Conservation (phyloP, 164 flowering plant species). For the Stephania japonica region DNA sequence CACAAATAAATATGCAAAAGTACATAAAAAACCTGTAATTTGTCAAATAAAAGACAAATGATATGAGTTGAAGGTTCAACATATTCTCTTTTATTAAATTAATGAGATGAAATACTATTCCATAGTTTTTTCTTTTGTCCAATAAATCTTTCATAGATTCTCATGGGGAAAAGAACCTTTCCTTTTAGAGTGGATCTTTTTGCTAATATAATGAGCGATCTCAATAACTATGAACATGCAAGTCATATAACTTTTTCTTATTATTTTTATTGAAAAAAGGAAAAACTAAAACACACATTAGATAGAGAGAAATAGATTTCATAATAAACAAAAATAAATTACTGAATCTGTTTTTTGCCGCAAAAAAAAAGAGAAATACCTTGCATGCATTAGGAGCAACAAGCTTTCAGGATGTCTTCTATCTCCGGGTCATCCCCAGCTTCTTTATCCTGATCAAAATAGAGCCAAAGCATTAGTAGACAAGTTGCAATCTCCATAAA, state of each 20-base stretch:
- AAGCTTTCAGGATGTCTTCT: constrained; percentile 65
- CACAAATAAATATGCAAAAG: no score
- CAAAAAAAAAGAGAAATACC: neutral
- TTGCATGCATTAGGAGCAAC: constrained; percentile 33
- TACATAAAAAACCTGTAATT: neutral
- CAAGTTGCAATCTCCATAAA: neutral
- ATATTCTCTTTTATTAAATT: neutral
- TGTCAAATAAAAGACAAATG: neutral
- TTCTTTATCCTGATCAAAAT: constrained; percentile 64
- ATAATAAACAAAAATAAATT: neutral
- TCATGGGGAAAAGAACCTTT: no score
- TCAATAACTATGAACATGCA: neutral
- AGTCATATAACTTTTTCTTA: neutral
- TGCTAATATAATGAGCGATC: neutral
- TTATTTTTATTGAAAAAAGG: neutral
- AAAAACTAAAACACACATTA: neutral
- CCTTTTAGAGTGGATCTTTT: no score
- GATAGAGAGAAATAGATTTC: neutral
- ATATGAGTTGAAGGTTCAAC: neutral
- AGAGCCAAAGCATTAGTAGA: neutral
- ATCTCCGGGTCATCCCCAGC: constrained; percentile 93
- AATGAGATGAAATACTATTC: neutral
- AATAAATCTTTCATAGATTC: no score
- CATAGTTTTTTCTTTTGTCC: neutral
- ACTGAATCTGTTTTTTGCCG: neutral